phyloP scores from a whole-genome alignment of 768 basidiomycete genomes.

The Mycena venus region DNA sequence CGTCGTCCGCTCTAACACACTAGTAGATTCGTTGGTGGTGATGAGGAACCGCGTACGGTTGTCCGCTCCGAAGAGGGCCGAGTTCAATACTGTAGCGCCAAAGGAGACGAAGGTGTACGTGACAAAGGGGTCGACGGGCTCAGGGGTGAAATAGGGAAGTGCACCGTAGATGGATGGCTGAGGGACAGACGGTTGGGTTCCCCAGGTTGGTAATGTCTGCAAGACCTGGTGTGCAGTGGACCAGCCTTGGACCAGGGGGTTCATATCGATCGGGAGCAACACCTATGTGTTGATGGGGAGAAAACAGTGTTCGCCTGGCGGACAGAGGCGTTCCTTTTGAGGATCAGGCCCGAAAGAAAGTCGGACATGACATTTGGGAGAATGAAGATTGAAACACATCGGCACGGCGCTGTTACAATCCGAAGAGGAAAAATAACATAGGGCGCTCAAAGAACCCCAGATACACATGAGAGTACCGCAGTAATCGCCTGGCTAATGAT shows the following conservation, averaged over 20 bases:
- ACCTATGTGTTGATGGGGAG: not conserved
- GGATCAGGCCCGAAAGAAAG: too few relatives aligned
- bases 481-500: too few relatives aligned
- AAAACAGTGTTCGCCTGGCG: too few relatives aligned
- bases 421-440: not conserved
- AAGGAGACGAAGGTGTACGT: not conserved
- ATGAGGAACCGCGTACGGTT: not conserved
- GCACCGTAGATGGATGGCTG: too few relatives aligned
- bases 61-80: conserved; percentile 5
- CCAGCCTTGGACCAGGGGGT: not conserved
- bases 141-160: not conserved
- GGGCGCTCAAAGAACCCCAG: too few relatives aligned
- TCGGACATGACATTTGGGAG: not conserved
- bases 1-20: not conserved
- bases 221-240: not conserved
- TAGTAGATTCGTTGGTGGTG: conserved; percentile 1
- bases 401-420: not conserved
- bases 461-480: too few relatives aligned
- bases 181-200: not conserved
- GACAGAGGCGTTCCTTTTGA: not conserved
- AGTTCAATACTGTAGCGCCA: not conserved
- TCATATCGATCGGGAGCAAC: not conserved
- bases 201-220: not conserved
- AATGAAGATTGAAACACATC: not conserved
- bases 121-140: not conserved